phyloP scores from a whole-genome alignment of 129 eudicot species.

The Helianthus annuus region HanXRQr2.0-SUNRISE NC_035439.2:72694729-72695228 shows the following conservation, averaged over 20 bases:
- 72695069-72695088: conserved; percentile 69
- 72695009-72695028: conserved; percentile 64
- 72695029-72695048: conserved; percentile 59
- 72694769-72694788: conserved; percentile 6
- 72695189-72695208: conserved; percentile 42
- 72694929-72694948: background rate
- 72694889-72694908: conserved; percentile 31
- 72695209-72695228: conserved; percentile 66
- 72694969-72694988: conserved; percentile 54
- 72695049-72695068: conserved; percentile 56
- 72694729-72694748: too few species aligned
- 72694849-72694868: conserved; percentile 92
- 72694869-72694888: conserved; percentile 64
- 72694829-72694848: conserved; percentile 91
- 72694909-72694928: too few species aligned
- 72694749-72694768: too few species aligned
- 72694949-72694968: background rate
- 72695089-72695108: conserved; percentile 77
- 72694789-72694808: conserved; percentile 41
- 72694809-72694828: conserved; percentile 71
- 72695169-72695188: background rate
- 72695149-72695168: background rate
- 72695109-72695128: conserved; percentile 60
- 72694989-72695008: conserved; percentile 82
- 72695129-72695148: background rate